Conservation (phyloP, 169 alveolate species). For the Eimeria tenella region DNA sequence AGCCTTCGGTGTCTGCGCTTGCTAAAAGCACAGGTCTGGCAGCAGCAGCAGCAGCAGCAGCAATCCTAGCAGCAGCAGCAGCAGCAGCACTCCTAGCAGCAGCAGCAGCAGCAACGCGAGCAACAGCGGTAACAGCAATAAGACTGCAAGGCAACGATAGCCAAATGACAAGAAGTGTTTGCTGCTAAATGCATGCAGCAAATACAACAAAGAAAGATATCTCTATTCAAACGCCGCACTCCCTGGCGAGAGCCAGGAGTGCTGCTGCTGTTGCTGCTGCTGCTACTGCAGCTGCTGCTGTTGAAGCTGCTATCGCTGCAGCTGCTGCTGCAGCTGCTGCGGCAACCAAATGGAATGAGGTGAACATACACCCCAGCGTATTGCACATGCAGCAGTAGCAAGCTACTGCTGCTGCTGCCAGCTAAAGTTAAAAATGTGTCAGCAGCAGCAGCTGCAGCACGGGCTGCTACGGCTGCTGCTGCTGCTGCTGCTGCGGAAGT, state of each 20-base stretch:
- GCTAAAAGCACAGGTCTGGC: no score
- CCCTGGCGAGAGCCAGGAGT: no score
- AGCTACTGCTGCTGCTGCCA: background rate
- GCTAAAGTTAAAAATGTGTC: background rate
- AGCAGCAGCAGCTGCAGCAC: slow-evolving; percentile 1
- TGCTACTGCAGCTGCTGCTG: no score
- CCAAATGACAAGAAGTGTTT: background rate
- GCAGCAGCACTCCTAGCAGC: no score
- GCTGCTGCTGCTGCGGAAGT: background rate
- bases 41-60: no score
- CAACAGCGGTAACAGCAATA: background rate
- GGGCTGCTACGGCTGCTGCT: background rate
- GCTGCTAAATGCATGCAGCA: background rate
- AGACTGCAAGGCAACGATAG: background rate
- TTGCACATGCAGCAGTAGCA: no score
- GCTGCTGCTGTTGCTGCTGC: no score
- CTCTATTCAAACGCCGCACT: no score
- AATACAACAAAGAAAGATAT: background rate
- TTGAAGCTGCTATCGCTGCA: background rate
- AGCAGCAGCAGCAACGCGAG: background rate
- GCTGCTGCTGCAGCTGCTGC: slow-evolving; percentile 11
- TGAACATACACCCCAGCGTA: no score
- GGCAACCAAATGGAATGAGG: no score
- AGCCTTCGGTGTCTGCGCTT: no score
- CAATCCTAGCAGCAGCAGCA: no score